phyloP scores from a whole-genome alignment of 2,329 filamentous ascomycete genomes.

The Cryphonectria radicalis region DNA sequence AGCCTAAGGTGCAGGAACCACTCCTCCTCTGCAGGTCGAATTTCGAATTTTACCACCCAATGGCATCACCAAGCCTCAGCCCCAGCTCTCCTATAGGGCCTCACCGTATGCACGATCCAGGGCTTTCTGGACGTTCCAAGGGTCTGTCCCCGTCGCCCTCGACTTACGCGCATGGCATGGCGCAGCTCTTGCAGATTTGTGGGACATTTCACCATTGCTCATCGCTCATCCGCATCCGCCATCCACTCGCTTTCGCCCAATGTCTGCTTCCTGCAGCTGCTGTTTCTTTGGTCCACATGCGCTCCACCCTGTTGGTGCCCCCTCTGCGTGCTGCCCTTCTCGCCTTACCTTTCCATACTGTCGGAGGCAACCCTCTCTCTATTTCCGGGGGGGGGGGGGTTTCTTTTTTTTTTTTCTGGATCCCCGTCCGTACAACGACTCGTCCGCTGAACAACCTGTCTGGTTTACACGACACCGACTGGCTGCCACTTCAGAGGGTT shows the following conservation, averaged over 20 bases:
- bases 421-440: not conserved
- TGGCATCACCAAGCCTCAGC: conserved; percentile 38
- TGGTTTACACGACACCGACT: not conserved
- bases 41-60: conserved; percentile 40
- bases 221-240: not conserved
- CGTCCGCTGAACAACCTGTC: not conserved
- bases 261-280: conserved; percentile 6
- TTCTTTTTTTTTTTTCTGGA: not conserved
- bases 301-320: not conserved
- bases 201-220: not conserved
- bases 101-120: conserved; percentile 46
- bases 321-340: conserved; percentile 8
- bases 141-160: conserved; percentile 26
- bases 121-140: conserved; percentile 31
- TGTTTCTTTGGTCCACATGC: not conserved
- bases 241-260: not conserved
- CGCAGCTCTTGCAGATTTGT: conserved; percentile 42
- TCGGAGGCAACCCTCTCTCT: conserved; percentile 10
- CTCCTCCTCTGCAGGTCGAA: conserved; percentile 10
- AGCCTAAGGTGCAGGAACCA: conserved; percentile 15
- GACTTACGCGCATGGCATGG: conserved; percentile 47
- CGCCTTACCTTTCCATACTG: conserved; percentile 1
- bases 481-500: conserved; percentile 3
- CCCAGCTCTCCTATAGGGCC: conserved; percentile 45
- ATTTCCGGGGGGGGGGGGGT: too few species aligned